phyloP scores from a whole-genome alignment of 331 rosid species.

The Malus hybrid region DNA sequence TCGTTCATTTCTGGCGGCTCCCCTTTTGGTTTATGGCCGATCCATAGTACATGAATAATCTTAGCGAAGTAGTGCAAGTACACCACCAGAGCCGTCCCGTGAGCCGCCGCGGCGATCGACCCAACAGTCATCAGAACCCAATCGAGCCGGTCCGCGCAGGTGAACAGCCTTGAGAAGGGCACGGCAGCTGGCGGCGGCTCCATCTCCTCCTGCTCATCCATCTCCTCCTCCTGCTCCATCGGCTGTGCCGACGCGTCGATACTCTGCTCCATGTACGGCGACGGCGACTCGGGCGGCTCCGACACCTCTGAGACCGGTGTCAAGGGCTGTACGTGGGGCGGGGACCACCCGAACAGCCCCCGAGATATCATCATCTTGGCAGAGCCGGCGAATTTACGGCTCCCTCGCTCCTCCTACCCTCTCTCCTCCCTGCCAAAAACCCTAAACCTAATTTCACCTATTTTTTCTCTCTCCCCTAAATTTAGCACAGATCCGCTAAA shows the following conservation, averaged over 20 bases:
- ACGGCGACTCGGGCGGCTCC: conserved; percentile 98
- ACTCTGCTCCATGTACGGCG: conserved; percentile 76
- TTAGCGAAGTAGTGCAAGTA: conserved; percentile 94
- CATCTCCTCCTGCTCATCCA: conserved; percentile 82
- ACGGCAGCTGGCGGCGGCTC: conserved; percentile 97
- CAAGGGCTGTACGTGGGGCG: conserved; percentile 92
- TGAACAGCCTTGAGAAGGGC: conserved; percentile 79
- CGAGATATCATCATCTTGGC: conserved; percentile 75
- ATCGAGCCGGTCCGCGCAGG: conserved; percentile 92
- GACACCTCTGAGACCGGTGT: conserved; percentile 99
- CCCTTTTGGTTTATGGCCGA: background rate
- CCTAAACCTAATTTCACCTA: conserved; percentile 7
- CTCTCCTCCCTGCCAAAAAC: conserved; percentile 9
- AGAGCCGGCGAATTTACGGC: background rate
- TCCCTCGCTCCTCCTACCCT: conserved; percentile 4
- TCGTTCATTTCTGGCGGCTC: background rate
- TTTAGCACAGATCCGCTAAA: conserved; percentile 41
- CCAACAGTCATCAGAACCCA: conserved; percentile 87
- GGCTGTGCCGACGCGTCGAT: conserved; percentile 70
- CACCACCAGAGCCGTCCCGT: conserved; percentile 90
- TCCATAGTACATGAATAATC: conserved; percentile 47
- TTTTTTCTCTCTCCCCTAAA: conserved; percentile 14
- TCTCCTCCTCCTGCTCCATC: conserved; percentile 77
- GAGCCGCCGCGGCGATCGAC: conserved; percentile 90
- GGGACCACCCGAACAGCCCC: conserved; percentile 98